A percentile compares a stretch with the other conserved stretches of the same genome.
phyloP scores from a whole-genome alignment of 2,329 filamentous ascomycete species.

The Lanzia echinophila region DNA sequence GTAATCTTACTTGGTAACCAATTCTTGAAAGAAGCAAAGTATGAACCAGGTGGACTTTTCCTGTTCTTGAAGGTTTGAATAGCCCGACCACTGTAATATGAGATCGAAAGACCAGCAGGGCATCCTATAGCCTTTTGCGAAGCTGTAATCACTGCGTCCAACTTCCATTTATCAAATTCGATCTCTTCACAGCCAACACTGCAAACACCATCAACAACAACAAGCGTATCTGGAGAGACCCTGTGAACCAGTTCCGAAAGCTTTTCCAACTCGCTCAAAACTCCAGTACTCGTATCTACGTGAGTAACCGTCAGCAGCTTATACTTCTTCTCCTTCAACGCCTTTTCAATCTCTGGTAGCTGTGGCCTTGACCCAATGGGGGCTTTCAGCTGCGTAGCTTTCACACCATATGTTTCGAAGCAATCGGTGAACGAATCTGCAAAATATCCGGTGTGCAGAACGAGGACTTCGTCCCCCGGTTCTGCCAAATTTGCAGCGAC shows the following conservation, averaged over 20 bases:
- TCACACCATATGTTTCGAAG: constrained; percentile 82
- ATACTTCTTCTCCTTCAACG: constrained; percentile 84
- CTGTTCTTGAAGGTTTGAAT: constrained; percentile 73
- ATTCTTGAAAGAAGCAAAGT: constrained; percentile 96
- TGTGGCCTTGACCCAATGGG: constrained; percentile 84
- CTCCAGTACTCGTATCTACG: constrained; percentile 94
- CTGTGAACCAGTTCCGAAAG: constrained; percentile 76
- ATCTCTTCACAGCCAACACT: constrained; percentile 96
- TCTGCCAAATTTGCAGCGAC: constrained; percentile 92
- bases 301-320: constrained; percentile 94
- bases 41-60: constrained; percentile 75
- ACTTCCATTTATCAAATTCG: constrained; percentile 86
- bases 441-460: constrained; percentile 96
- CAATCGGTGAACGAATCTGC: constrained; percentile 92
- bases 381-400: constrained; percentile 83
- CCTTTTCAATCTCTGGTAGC: constrained; percentile 79
- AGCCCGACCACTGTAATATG: constrained; percentile 86
- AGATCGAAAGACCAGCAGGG: constrained; percentile 87
- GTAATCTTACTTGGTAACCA: constrained; percentile 73
- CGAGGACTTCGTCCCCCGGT: constrained; percentile 80
- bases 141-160: constrained; percentile 90
- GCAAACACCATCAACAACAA: constrained; percentile 95
- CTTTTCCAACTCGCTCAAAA: constrained; percentile 82
- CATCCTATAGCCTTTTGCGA: constrained; percentile 96
- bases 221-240: constrained; percentile 83